Conservation (phyloP, 805 yeast species). For the Metschnikowia baotianmanensis region DNA sequence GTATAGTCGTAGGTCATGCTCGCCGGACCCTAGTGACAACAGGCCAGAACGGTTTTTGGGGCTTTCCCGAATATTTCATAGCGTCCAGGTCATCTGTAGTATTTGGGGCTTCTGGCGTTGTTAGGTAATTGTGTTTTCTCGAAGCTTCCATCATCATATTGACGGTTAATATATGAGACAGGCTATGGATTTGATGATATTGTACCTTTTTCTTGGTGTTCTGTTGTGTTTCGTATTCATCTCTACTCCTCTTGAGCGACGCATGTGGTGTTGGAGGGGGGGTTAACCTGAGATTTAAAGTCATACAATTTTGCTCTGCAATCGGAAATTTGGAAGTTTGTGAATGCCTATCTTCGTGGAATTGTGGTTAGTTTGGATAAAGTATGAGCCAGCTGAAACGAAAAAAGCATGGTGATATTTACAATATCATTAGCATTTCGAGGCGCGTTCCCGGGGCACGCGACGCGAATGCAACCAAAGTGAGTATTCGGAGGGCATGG, state of each 20-base stretch:
- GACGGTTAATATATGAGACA: slow-evolving; percentile 30
- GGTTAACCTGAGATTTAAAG: slow-evolving; percentile 1
- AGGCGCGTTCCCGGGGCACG: too few species aligned
- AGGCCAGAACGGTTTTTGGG: slow-evolving; percentile 21
- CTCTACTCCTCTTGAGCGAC: slow-evolving; percentile 16
- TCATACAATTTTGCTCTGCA: too few species aligned
- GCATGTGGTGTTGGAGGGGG: slow-evolving; percentile 8
- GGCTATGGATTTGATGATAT: slow-evolving; percentile 27
- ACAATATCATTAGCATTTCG: too few species aligned
- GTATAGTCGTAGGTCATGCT: neutral
- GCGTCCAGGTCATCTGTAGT: neutral
- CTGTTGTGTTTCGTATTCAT: slow-evolving; percentile 11
- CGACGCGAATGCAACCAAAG: too few species aligned
- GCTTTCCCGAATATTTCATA: neutral
- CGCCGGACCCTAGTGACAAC: slow-evolving; percentile 1
- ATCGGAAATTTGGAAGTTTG: too few species aligned
- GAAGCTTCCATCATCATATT: slow-evolving; percentile 32
- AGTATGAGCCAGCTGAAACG: too few species aligned
- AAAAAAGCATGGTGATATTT: too few species aligned
- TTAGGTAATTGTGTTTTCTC: slow-evolving; percentile 8
- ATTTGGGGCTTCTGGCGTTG: neutral
- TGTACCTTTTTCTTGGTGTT: slow-evolving; percentile 23
- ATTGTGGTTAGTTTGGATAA: too few species aligned
- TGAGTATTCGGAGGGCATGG: too few species aligned
- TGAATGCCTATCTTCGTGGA: too few species aligned